Conservation (phyloP, 23 red algal species). For the Gracilaria caudata region DNA sequence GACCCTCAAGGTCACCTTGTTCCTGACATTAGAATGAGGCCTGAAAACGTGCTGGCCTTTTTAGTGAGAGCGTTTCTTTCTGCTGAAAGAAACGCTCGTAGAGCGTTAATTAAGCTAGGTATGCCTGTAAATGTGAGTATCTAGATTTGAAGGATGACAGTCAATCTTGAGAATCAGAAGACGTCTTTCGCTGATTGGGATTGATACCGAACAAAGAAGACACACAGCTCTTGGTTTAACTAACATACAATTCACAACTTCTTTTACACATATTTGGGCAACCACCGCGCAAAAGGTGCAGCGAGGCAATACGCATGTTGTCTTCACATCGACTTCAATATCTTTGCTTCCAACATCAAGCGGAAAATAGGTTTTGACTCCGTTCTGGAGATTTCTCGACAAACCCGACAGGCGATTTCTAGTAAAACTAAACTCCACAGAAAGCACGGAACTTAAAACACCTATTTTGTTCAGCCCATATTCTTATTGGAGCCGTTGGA, state of each 20-base stretch:
- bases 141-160: no score
- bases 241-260: constrained; percentile 21
- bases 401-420: background rate
- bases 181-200: no score
- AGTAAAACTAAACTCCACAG: background rate
- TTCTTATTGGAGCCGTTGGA: constrained; percentile 1
- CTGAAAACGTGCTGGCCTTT: no score
- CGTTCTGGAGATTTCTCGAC: background rate
- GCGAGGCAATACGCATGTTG: background rate
- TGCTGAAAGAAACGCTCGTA: no score
- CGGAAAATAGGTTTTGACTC: background rate
- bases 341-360: background rate
- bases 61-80: no score
- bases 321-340: background rate
- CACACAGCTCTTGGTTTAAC: background rate
- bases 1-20: no score
- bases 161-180: no score
- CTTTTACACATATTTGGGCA: background rate
- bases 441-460: background rate
- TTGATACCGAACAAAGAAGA: background rate
- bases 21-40: no score
- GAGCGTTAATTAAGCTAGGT: no score
- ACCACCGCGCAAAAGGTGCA: background rate
- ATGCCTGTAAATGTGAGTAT: no score
- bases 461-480: background rate